These are phyloP conservation scores for Ceratocystis papillata DNA, from an alignment of 2,329 filamentous ascomycete species.

Conservation along the genomic window DNA sequence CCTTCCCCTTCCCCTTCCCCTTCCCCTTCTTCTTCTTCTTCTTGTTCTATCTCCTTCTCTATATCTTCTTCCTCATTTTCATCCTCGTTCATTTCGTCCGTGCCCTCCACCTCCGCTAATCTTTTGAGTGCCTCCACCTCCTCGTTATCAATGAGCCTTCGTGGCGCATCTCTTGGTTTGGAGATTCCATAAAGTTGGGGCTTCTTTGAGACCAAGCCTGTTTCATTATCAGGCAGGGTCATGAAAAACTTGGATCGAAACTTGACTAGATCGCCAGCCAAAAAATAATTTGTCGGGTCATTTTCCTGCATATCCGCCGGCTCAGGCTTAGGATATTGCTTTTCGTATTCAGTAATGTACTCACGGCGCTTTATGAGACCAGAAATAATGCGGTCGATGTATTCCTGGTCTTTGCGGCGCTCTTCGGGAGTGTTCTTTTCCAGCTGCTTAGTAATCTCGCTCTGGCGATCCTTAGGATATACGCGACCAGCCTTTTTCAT, in stretches of 20 bases:
- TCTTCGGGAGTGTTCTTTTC: slow-evolving; percentile 3
- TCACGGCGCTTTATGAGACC: not conserved
- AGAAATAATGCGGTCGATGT: slow-evolving; percentile 13
- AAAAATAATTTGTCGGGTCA: slow-evolving; percentile 19
- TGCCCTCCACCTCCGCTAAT: not conserved
- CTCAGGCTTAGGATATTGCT: not conserved
- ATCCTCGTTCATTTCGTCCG: not conserved
- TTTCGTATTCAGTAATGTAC: slow-evolving; percentile 1
- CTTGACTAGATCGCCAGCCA: slow-evolving; percentile 6
- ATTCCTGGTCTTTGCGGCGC: slow-evolving; percentile 10
- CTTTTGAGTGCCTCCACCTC: not conserved
- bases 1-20: no score
- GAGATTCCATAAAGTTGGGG: slow-evolving; percentile 16
- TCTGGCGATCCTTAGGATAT: slow-evolving; percentile 39
- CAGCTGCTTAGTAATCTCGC: slow-evolving; percentile 28
- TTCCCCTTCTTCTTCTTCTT: not conserved
- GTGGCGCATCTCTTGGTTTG: not conserved
- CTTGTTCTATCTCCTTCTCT: not conserved
- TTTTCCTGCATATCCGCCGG: not conserved
- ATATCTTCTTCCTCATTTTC: not conserved
- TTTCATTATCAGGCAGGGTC: slow-evolving; percentile 21
- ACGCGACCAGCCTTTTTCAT: slow-evolving; percentile 36
- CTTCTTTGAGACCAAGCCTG: slow-evolving; percentile 13
- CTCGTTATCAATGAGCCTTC: not conserved
- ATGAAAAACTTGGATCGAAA: slow-evolving; percentile 16